These are phyloP conservation scores for Globisporangium irregulare DNA, from an alignment of 352 stramenopile genomes.

Conservation along the genomic window DNA sequence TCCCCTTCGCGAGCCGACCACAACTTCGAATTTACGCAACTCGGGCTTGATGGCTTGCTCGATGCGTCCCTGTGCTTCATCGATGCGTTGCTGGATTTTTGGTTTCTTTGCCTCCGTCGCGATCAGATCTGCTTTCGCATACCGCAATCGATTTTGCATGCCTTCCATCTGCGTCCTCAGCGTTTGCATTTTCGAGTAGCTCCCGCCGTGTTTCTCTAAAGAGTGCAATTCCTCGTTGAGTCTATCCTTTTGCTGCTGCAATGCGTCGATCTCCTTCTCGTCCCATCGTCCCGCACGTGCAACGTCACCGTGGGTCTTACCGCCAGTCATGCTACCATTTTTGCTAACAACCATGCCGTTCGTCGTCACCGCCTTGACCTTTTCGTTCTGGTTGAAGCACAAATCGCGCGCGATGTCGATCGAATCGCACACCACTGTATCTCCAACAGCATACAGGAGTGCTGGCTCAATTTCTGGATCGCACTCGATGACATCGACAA, in stretches of 20 bases:
- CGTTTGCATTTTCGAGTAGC: conserved; percentile 62
- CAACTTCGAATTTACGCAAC: conserved; percentile 55
- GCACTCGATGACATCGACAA: conserved; percentile 95
- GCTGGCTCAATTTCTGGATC: conserved; percentile 91
- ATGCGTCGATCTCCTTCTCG: conserved; percentile 87
- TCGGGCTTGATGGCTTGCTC: conserved; percentile 56
- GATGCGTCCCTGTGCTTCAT: conserved; percentile 51
- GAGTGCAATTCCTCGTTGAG: conserved; percentile 67
- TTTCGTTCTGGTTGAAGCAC: conserved; percentile 80
- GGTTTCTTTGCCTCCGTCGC: conserved; percentile 72
- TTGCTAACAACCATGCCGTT: conserved; percentile 96
- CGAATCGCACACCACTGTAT: conserved; percentile 95
- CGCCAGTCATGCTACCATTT: conserved; percentile 98
- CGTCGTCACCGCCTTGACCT: conserved; percentile 91
- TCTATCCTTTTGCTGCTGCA: conserved; percentile 84
- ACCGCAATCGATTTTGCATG: conserved; percentile 65
- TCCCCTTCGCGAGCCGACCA: conserved; percentile 40
- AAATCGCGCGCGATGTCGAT: conserved; percentile 92
- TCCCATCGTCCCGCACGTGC: conserved; percentile 90
- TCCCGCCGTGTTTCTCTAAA: conserved; percentile 67
- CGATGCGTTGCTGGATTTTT: conserved; percentile 58
- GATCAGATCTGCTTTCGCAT: conserved; percentile 71
- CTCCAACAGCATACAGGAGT: conserved; percentile 94
- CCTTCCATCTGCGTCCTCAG: conserved; percentile 68
- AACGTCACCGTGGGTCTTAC: conserved; percentile 83